phyloP scores from a whole-genome alignment of 164 flowering plant species.

The Aristolochia contorta region DNA sequence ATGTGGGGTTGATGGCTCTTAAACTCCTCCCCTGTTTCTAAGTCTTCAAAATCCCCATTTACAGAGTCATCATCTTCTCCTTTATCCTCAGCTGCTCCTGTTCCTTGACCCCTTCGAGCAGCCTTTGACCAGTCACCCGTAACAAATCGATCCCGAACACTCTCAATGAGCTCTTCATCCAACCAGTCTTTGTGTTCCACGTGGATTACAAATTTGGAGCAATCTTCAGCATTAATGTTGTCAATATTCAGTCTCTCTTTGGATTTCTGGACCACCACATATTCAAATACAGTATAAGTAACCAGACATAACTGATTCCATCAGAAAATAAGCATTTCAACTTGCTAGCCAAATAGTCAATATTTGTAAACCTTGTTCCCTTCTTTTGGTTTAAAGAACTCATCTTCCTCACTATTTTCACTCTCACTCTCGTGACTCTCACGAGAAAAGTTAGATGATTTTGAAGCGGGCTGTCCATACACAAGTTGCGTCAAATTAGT shows the following conservation, averaged over 20 bases:
- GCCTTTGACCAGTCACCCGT: slow-evolving; percentile 88
- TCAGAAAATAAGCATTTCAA: too few species aligned
- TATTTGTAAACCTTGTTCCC: slow-evolving; percentile 47
- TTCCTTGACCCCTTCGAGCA: slow-evolving; percentile 41
- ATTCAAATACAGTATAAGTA: neutral
- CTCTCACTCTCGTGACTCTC: slow-evolving; percentile 37
- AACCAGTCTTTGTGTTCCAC: slow-evolving; percentile 44
- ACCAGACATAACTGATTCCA: too few species aligned
- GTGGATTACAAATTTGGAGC: slow-evolving; percentile 43
- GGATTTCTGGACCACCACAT: slow-evolving; percentile 27
- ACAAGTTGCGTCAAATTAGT: slow-evolving; percentile 81
- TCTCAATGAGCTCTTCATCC: slow-evolving; percentile 36
- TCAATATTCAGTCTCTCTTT: slow-evolving; percentile 30
- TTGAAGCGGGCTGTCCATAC: slow-evolving; percentile 45
- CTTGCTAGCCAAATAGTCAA: too few species aligned
- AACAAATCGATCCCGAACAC: slow-evolving; percentile 80
- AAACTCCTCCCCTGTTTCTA: slow-evolving; percentile 71
- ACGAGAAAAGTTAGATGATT: slow-evolving; percentile 12
- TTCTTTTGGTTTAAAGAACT: slow-evolving; percentile 77
- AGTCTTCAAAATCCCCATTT: slow-evolving; percentile 87
- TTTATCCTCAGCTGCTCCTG: slow-evolving; percentile 12
- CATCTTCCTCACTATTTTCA: slow-evolving; percentile 66
- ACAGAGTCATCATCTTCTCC: slow-evolving; percentile 38
- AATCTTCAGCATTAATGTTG: slow-evolving; percentile 47
- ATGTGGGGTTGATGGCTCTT: slow-evolving; percentile 18